Conservation (phyloP, 257 asterid species). For the Coffea eugenioides region DNA sequence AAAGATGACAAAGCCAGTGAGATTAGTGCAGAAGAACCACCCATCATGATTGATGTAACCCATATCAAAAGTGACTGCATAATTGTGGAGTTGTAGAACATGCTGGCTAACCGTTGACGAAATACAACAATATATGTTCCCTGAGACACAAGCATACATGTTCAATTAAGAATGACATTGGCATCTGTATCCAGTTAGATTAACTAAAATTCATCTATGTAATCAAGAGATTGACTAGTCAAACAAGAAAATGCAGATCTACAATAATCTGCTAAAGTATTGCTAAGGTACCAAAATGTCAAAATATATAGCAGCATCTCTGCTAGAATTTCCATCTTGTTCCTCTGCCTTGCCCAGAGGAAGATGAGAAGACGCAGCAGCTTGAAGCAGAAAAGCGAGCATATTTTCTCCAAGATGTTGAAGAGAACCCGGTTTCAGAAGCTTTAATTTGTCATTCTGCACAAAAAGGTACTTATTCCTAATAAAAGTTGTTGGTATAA, state of each 20-base stretch:
- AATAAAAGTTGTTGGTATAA: background rate
- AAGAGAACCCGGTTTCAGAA: slow-evolving; percentile 90
- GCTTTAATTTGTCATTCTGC: slow-evolving; percentile 88
- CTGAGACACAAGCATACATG: slow-evolving; percentile 40
- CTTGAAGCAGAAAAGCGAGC: slow-evolving; percentile 87
- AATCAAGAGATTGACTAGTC: background rate
- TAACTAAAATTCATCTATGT: background rate
- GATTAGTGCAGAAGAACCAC: slow-evolving; percentile 65
- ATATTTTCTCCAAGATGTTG: slow-evolving; percentile 99
- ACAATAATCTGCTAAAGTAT: background rate
- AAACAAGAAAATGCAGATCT: slow-evolving; percentile 10
- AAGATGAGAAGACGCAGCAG: slow-evolving; percentile 70
- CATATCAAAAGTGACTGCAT: slow-evolving; percentile 78
- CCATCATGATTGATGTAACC: slow-evolving; percentile 66
- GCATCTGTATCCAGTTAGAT: background rate
- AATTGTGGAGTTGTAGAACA: slow-evolving; percentile 82
- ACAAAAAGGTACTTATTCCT: slow-evolving; percentile 9
- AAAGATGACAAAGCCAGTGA: slow-evolving; percentile 62
- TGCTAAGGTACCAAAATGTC: slow-evolving; percentile 69
- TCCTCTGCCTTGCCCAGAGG: slow-evolving; percentile 47
- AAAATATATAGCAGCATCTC: slow-evolving; percentile 73
- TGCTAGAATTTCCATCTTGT: slow-evolving; percentile 37
- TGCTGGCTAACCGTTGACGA: slow-evolving; percentile 64
- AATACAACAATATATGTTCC: slow-evolving; percentile 80
- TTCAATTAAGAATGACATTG: slow-evolving; percentile 13